A percentile compares a stretch with the other conserved stretches of the same genome.
These are phyloP conservation scores for Sarocladium strictum DNA, from an alignment of 2,329 filamentous ascomycete species.

Conservation along the genomic window DNA sequence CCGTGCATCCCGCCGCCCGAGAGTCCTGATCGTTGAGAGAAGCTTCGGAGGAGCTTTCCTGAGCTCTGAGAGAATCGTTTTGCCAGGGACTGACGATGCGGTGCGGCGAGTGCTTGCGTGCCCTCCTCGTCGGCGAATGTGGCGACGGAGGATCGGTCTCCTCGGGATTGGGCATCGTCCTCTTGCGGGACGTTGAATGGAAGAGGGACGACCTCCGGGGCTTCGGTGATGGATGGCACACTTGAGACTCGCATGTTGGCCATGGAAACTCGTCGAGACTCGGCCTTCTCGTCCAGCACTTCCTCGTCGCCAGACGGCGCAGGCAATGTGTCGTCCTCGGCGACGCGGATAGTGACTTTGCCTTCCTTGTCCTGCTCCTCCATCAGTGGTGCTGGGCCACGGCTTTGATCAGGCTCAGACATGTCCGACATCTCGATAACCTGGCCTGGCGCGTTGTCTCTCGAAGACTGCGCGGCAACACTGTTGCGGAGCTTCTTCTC, in stretches of 20 bases:
- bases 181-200: conserved; percentile 55
- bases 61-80: conserved; percentile 38
- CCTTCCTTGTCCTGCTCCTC: conserved; percentile 35
- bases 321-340: conserved; percentile 37
- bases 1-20: conserved; percentile 6
- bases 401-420: conserved; percentile 23
- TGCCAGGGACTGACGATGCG: conserved; percentile 33
- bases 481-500: conserved; percentile 36
- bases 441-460: conserved; percentile 19
- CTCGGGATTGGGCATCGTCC: conserved; percentile 33
- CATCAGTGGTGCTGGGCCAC: conserved; percentile 33
- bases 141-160: conserved; percentile 60
- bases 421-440: conserved; percentile 54
- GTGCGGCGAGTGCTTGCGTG: conserved; percentile 14
- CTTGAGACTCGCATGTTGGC: conserved; percentile 13
- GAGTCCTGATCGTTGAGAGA: conserved; percentile 24
- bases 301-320: conserved; percentile 21
- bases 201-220: conserved; percentile 52
- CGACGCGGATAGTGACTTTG: conserved; percentile 47
- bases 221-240: conserved; percentile 23
- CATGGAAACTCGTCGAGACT: conserved; percentile 14
- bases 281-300: conserved; percentile 24
- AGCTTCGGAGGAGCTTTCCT: conserved; percentile 25
- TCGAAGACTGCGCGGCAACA: conserved; percentile 27
- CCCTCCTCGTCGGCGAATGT: conserved; percentile 58